Evolutionary conservation across 2,329 filamentous ascomycete species (phyloP), one percentile per base, ranked within the genome.

Genomic region (Graphilbum fragrans): DNA sequence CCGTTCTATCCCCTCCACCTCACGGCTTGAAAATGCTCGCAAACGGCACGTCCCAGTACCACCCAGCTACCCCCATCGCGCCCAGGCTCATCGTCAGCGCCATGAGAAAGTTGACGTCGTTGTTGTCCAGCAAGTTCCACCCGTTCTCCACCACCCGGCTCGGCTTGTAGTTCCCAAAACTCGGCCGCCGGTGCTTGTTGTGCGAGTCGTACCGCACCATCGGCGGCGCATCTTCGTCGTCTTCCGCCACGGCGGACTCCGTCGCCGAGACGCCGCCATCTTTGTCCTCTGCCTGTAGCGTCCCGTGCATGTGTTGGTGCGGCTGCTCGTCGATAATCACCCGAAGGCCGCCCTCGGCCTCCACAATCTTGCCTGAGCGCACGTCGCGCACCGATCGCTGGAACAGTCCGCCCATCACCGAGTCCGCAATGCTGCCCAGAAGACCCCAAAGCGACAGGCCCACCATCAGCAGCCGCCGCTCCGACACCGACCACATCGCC

Each of bases 91-190:
- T 88, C 5, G 69, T 68, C 14, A 76, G 70, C 0, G 90, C 88
- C 90, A 95, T 96, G 43, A 90, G 59, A 44, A 95, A 76, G 59
- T 98, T 98, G 52, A 98, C 87, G 41, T 85, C 83, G 59, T 98
- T 98, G 60, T 98, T 98, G 60, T 94, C 87, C 43, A 98, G 66
- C 46, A 93, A 58, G 56, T 94, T 74, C 74, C 63, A 68, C 39
- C 56, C 86, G 50, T 67, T 82, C 60, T 84, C 77, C 7, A 80
- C 61, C 5, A 77, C 64, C 17, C 82, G 66, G 39, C 78, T 80
- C 45, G 80, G 73, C 52, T 67, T 69, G 42, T 69, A 62, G 43
- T 70, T 64, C 3, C 74, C 62, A 64, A 73, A 71, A 53, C 66
- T 75, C 7, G 69, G 51, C 52, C 60, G 63, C 35, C 70, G 64